phyloP scores from a whole-genome alignment of 331 rosid genomes.

The Ulmus americana region DNA sequence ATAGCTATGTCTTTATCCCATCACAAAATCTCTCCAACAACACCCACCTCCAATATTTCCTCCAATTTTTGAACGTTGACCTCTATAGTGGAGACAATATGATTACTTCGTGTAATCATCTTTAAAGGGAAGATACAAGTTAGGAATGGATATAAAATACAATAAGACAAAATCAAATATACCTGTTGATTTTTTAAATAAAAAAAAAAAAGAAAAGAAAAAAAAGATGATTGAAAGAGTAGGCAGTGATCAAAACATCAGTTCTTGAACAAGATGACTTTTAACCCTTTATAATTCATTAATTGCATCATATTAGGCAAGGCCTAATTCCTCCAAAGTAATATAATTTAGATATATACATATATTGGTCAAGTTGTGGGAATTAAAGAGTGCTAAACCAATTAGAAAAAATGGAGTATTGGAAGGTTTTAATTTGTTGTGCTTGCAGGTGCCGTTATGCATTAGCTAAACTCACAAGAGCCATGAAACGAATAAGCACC shows the following conservation, averaged over 20 bases:
- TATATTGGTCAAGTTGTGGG: too few species aligned
- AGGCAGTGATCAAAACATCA: too few species aligned
- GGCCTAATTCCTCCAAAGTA: too few species aligned
- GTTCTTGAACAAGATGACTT: neutral
- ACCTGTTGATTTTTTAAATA: too few species aligned
- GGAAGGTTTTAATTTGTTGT: neutral
- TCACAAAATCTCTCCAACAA: neutral
- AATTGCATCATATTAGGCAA: neutral
- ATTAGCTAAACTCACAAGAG: constrained; percentile 64
- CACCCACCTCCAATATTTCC: neutral
- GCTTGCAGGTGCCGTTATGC: constrained; percentile 62
- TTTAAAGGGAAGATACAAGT: neutral
- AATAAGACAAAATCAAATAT: too few species aligned
- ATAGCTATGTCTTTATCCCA: neutral
- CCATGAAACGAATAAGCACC: constrained; percentile 44
- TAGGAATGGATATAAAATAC: too few species aligned
- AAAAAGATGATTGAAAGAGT: too few species aligned
- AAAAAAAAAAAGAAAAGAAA: too few species aligned
- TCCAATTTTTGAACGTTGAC: neutral
- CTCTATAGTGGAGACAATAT: neutral
- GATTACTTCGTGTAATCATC: neutral
- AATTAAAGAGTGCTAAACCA: too few species aligned
- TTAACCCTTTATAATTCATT: neutral
- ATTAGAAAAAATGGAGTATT: neutral
- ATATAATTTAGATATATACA: too few species aligned